A percentile compares a stretch with the other conserved stretches of the same genome.
Conservation (phyloP, 169 alveolate species). For the Neospora caninum region DNA sequence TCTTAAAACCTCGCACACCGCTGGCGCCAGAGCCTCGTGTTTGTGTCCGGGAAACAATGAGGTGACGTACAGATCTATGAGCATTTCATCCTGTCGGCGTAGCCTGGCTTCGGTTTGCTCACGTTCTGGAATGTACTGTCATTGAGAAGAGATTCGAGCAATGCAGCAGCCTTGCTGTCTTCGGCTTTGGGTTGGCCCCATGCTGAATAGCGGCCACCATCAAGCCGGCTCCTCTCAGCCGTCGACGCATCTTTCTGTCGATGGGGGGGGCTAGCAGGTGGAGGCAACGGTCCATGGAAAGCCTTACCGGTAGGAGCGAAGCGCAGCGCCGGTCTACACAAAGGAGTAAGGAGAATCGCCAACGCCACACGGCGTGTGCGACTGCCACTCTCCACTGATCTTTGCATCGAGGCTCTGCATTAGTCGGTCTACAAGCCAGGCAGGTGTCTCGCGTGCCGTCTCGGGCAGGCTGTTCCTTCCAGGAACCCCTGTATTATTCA, state of each 20-base stretch:
- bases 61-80: background rate
- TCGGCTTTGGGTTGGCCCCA: background rate
- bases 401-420: too few species aligned
- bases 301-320: background rate
- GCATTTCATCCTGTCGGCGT: background rate
- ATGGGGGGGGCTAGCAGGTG: background rate
- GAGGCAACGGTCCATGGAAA: conserved; percentile 18
- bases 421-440: too few species aligned
- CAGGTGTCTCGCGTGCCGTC: too few species aligned
- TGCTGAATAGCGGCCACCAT: background rate
- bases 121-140: conserved; percentile 7
- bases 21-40: background rate
- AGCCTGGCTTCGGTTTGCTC: background rate
- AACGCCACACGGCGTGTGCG: background rate
- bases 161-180: background rate
- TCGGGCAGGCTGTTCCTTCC: too few species aligned
- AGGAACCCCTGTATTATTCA: too few species aligned
- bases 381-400: too few species aligned
- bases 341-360: background rate
- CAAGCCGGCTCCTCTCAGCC: background rate
- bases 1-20: too few species aligned
- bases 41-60: background rate
- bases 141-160: conserved; percentile 25
- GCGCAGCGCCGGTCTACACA: conserved; percentile 7
- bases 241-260: background rate